A percentile compares a stretch with the other conserved stretches of the same genome.
phyloP scores from a whole-genome alignment of 805 yeast genomes.

The Metschnikowia similis region DNA sequence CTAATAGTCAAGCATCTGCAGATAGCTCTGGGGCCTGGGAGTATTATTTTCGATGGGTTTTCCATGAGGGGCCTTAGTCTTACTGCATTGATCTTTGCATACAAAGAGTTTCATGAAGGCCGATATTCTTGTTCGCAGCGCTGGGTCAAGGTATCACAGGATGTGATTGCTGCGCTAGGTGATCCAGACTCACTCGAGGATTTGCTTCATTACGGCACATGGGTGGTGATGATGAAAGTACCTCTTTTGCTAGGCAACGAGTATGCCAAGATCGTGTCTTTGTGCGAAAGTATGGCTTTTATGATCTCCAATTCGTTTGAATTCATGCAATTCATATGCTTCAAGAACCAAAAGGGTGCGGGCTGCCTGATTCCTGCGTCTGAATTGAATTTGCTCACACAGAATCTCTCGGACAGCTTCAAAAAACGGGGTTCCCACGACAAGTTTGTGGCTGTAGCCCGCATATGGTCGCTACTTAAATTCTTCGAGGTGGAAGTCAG shows the following conservation, averaged over 20 bases:
- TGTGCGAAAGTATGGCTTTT: conserved; percentile 6
- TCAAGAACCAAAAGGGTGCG: neutral
- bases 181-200: conserved; percentile 10
- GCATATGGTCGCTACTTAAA: conserved; percentile 13
- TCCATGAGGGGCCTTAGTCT: conserved; percentile 8
- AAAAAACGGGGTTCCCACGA: conserved; percentile 2
- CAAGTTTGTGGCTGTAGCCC: conserved; percentile 13
- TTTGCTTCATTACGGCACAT: conserved; percentile 10
- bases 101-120: conserved; percentile 8
- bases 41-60: conserved; percentile 4
- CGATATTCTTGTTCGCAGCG: conserved; percentile 1
- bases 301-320: conserved; percentile 4
- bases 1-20: conserved; percentile 1
- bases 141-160: conserved; percentile 8
- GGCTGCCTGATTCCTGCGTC: neutral
- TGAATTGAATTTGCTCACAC: neutral
- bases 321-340: conserved; percentile 5
- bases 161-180: conserved; percentile 5
- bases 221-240: conserved; percentile 9
- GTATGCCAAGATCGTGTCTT: neutral
- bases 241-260: conserved; percentile 7
- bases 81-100: conserved; percentile 8
- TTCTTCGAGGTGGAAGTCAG: conserved; percentile 13
- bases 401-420: neutral
- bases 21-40: conserved; percentile 2